Evolutionary conservation across 2,329 filamentous ascomycete species (phyloP).

Genomic region (Bipolaris zeicola): DNA sequence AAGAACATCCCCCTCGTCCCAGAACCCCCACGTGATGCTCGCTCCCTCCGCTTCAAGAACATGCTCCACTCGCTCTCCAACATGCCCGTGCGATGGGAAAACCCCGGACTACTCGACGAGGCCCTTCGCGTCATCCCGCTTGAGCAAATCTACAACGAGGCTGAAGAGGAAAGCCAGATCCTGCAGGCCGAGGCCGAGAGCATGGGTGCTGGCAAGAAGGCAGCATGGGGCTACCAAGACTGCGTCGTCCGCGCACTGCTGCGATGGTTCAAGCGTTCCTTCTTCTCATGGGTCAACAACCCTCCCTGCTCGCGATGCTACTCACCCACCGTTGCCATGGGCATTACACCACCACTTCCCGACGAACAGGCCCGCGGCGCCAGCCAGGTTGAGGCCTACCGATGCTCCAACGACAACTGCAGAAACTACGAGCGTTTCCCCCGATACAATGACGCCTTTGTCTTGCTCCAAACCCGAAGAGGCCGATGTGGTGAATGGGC

Average conservation of each 20-base stretch:
- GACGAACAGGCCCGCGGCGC: slow-evolving; percentile 91
- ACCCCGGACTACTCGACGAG: slow-evolving; percentile 91
- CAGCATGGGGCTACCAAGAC: slow-evolving; percentile 97
- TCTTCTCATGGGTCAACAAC: slow-evolving; percentile 97
- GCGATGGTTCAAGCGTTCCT: slow-evolving; percentile 94
- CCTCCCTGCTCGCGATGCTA: slow-evolving; percentile 82
- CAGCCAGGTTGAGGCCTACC: slow-evolving; percentile 85
- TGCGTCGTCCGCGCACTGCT: slow-evolving; percentile 89
- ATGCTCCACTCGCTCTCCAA: slow-evolving; percentile 83
- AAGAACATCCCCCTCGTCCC: slow-evolving; percentile 73
- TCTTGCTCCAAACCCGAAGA: slow-evolving; percentile 80
- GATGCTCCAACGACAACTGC: slow-evolving; percentile 78
- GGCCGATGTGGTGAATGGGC: slow-evolving; percentile 95
- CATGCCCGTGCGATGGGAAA: slow-evolving; percentile 93
- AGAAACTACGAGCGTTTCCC: slow-evolving; percentile 86
- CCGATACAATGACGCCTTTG: slow-evolving; percentile 93
- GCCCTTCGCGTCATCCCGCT: slow-evolving; percentile 84
- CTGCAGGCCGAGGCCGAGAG: slow-evolving; percentile 86
- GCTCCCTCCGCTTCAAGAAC: slow-evolving; percentile 62
- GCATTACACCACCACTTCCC: slow-evolving; percentile 81
- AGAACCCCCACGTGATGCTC: slow-evolving; percentile 66
- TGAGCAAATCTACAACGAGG: slow-evolving; percentile 89
- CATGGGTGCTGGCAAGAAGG: slow-evolving; percentile 76
- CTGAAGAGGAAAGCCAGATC: slow-evolving; percentile 90
- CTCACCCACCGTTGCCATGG: slow-evolving; percentile 80